Percentiles rank a stretch among this genome's conserved stretches.
phyloP scores from a whole-genome alignment of 305 asterid genomes.

The Ruellia speciosa region DNA sequence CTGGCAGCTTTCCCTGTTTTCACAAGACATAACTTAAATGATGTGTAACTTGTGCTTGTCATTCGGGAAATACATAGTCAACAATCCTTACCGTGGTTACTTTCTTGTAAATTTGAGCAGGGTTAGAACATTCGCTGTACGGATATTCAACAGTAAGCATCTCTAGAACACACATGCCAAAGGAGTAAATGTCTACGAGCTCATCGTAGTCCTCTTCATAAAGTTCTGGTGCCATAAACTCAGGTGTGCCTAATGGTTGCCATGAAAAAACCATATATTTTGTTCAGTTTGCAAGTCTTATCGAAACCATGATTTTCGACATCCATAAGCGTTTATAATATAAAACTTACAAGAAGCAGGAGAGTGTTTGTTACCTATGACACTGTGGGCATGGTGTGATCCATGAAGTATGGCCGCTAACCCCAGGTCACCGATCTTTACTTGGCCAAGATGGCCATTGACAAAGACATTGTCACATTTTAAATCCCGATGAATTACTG shows the following conservation, averaged over 20 bases:
- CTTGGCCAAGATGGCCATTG: slow-evolving; percentile 75
- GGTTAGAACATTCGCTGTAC: slow-evolving; percentile 68
- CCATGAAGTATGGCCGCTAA: slow-evolving; percentile 60
- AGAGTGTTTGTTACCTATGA: slow-evolving; percentile 41
- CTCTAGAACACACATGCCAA: slow-evolving; percentile 79
- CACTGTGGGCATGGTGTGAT: slow-evolving; percentile 69
- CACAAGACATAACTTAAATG: slow-evolving; percentile 10
- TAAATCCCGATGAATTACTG: slow-evolving; percentile 74
- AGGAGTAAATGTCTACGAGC: slow-evolving; percentile 68
- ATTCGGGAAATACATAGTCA: not conserved
- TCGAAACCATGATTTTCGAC: not conserved
- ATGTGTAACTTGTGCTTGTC: not conserved
- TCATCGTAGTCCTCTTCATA: slow-evolving; percentile 80
- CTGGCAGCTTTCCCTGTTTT: slow-evolving; percentile 60
- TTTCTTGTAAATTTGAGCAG: slow-evolving; percentile 86
- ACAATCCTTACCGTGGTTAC: slow-evolving; percentile 54
- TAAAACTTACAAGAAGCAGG: no score
- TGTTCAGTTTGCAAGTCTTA: not conserved
- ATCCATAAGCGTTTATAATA: no score
- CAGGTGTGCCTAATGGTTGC: slow-evolving; percentile 60
- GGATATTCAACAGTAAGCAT: slow-evolving; percentile 79
- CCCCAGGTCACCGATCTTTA: slow-evolving; percentile 82
- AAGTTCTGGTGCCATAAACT: slow-evolving; percentile 84
- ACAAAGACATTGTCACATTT: slow-evolving; percentile 78
- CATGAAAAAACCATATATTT: slow-evolving; percentile 6